A percentile compares a stretch with the other conserved stretches of the same genome.
Conservation (phyloP, 192 early-diverging fungal genomes). For the Linnemannia exigua region DNA sequence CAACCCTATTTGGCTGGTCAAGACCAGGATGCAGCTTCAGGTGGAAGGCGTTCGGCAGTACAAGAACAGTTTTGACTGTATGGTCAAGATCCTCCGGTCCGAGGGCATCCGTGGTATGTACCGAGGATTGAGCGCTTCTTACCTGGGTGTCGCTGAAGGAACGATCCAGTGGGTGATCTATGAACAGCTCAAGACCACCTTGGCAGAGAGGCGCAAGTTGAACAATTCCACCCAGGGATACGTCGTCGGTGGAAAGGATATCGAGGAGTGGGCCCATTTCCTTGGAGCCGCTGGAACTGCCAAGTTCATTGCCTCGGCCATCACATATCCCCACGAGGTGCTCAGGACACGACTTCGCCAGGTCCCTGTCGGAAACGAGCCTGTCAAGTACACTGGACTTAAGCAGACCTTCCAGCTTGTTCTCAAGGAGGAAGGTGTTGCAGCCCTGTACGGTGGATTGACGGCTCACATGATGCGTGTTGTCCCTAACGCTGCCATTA, state of each 20-base stretch:
- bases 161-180: conserved; percentile 98
- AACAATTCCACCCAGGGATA: conserved; percentile 20
- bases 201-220: conserved; percentile 44
- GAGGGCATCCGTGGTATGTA: conserved; percentile 92
- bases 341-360: conserved; percentile 92
- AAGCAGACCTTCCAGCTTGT: conserved; percentile 56
- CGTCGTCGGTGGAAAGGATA: conserved; percentile 59
- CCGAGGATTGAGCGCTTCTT: conserved; percentile 91
- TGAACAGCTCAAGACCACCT: conserved; percentile 84
- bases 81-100: conserved; percentile 72
- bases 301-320: conserved; percentile 88
- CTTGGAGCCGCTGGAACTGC: conserved; percentile 86
- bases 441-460: conserved; percentile 95
- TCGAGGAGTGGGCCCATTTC: conserved; percentile 83
- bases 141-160: conserved; percentile 89
- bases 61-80: conserved; percentile 85
- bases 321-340: conserved; percentile 98
- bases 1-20: conserved; percentile 98
- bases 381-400: conserved; percentile 84
- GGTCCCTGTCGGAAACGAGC: conserved; percentile 75
- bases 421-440: conserved; percentile 83
- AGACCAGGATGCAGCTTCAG: conserved; percentile 95
- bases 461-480: conserved; percentile 94
- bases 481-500: conserved; percentile 95
- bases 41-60: conserved; percentile 64